phyloP scores from a whole-genome alignment of 2,329 filamentous ascomycete species.

The Pyrenochaeta sp. region DNA sequence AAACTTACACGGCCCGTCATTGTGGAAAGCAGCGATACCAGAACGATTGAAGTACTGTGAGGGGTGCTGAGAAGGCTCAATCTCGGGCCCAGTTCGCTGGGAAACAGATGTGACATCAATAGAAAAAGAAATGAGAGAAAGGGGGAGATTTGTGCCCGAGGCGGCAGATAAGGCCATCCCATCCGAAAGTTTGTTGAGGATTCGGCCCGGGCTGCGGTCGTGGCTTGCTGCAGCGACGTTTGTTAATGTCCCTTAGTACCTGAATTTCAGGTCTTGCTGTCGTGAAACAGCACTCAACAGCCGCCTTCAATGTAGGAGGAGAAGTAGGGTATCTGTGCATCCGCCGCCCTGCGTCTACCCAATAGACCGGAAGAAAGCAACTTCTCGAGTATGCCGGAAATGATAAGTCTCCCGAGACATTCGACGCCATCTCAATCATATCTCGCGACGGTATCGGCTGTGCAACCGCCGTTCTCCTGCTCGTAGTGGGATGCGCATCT shows the following conservation, averaged over 20 bases:
- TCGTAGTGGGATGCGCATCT: constrained; percentile 6
- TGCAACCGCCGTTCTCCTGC: constrained; percentile 13
- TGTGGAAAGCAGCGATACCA: background rate
- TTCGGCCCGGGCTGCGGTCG: background rate
- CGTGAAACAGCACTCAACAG: background rate
- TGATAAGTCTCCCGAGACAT: background rate
- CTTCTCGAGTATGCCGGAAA: background rate
- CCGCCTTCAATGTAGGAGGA: background rate
- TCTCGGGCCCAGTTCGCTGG: no score
- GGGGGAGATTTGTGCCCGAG: no score
- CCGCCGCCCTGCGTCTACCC: background rate
- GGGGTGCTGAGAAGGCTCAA: background rate
- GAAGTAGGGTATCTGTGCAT: background rate
- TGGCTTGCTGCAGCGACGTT: background rate
- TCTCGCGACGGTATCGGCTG: constrained; percentile 3
- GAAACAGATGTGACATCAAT: no score
- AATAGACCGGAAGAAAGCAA: background rate
- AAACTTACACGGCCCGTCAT: background rate
- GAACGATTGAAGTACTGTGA: background rate
- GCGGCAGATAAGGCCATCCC: no score
- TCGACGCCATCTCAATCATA: background rate
- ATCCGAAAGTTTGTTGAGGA: background rate
- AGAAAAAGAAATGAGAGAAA: no score
- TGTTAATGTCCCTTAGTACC: background rate
- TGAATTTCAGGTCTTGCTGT: background rate